Percentiles rank a stretch among this genome's conserved stretches.
Evolutionary conservation across 1,284 basidiomycete genomes (phyloP).

Genomic region (Tilletia setariae): DNA sequence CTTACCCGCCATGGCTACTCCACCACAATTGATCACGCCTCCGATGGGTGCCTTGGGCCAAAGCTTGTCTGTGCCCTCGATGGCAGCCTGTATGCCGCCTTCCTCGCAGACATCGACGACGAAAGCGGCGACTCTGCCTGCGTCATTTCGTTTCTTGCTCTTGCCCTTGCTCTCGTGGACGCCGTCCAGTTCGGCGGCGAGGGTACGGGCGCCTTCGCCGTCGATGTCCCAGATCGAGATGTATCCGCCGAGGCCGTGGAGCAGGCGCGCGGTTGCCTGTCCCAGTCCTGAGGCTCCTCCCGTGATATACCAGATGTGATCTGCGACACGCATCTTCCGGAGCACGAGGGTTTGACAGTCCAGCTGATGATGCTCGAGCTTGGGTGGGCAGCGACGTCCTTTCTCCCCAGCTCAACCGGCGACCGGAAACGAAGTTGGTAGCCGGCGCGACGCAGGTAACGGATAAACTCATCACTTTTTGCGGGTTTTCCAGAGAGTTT

Average conservation of each 20-base stretch:
- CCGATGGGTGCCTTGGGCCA: conserved; percentile 42
- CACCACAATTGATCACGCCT: conserved; percentile 54
- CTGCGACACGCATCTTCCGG: conserved; percentile 38
- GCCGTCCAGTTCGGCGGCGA: conserved; percentile 26
- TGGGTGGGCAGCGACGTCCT: too few species aligned
- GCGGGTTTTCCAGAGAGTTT: too few species aligned
- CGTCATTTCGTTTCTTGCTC: neutral
- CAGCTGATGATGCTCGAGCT: too few species aligned
- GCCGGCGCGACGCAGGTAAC: too few species aligned
- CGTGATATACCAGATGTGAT: conserved; percentile 42
- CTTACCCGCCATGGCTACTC: conserved; percentile 54
- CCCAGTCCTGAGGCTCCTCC: conserved; percentile 52
- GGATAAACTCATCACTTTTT: too few species aligned
- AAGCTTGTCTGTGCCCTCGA: conserved; percentile 31
- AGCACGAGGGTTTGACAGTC: neutral
- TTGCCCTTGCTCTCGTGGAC: neutral
- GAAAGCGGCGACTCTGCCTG: conserved; percentile 27
- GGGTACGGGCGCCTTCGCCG: conserved; percentile 21
- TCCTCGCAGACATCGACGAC: conserved; percentile 49
- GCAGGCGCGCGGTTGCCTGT: conserved; percentile 33
- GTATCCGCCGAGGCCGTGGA: conserved; percentile 40
- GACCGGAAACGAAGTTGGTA: too few species aligned
- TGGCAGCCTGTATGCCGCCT: conserved; percentile 38
- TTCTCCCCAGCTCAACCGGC: too few species aligned
- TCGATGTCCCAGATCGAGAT: conserved; percentile 47